These are phyloP conservation scores for Populus deltoides DNA, from an alignment of 345 rosid genomes.

Conservation along the genomic window DNA sequence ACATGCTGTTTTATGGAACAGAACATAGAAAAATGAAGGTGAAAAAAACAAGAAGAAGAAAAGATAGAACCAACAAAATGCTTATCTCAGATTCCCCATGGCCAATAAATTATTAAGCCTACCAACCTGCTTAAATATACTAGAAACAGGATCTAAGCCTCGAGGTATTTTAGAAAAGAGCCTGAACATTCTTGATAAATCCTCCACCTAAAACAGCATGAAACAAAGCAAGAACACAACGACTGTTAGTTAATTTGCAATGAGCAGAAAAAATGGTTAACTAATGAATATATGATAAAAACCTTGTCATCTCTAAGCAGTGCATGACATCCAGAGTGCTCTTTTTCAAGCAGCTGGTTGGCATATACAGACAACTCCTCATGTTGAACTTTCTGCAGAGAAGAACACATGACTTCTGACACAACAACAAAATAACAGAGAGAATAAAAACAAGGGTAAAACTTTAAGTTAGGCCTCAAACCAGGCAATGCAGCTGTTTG, in stretches of 20 bases:
- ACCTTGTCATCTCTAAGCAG: slow-evolving; percentile 42
- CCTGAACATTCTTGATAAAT: slow-evolving; percentile 39
- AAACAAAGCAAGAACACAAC: background rate
- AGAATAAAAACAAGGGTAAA: background rate
- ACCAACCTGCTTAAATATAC: slow-evolving; percentile 37
- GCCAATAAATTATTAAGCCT: background rate
- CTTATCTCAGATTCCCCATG: background rate
- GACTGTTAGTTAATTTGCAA: background rate
- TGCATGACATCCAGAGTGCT: slow-evolving; percentile 40
- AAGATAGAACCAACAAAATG: background rate
- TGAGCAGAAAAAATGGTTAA: background rate
- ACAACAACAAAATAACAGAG: background rate
- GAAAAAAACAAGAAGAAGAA: background rate
- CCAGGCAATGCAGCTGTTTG: background rate
- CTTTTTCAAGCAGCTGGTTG: slow-evolving; percentile 40
- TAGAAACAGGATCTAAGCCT: slow-evolving; percentile 38
- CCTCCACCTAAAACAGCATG: slow-evolving; percentile 31
- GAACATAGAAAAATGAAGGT: background rate
- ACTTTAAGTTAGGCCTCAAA: background rate
- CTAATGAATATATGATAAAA: too few relatives aligned
- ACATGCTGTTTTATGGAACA: slow-evolving; percentile 30
- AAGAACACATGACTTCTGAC: background rate
- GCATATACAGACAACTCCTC: slow-evolving; percentile 31
- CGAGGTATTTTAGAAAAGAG: slow-evolving; percentile 32
- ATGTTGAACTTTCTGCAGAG: slow-evolving; percentile 35